Percentiles rank a stretch among this genome's conserved stretches.
Evolutionary conservation across 208 protist species (phyloP).

Genomic region (Endotrypanum monterogeii): DNA sequence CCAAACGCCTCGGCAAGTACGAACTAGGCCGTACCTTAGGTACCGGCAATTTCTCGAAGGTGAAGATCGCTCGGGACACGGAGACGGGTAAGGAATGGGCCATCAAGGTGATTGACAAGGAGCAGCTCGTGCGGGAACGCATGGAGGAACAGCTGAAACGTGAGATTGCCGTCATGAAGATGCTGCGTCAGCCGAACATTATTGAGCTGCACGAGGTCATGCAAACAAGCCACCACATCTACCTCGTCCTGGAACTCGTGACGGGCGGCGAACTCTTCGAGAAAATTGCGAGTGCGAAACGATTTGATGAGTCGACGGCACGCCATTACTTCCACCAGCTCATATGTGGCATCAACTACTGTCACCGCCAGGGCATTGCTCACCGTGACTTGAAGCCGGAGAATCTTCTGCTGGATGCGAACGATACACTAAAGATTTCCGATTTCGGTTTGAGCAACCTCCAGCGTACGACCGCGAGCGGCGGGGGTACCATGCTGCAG

Average conservation of each 20-base stretch:
- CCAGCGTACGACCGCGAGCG: slow-evolving; percentile 46
- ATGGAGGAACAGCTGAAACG: slow-evolving; percentile 93
- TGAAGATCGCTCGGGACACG: slow-evolving; percentile 70
- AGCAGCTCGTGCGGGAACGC: slow-evolving; percentile 76
- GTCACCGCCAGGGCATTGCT: slow-evolving; percentile 86
- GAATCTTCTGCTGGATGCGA: slow-evolving; percentile 85
- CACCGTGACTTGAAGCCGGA: slow-evolving; percentile 92
- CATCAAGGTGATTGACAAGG: slow-evolving; percentile 91
- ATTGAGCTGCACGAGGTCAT: slow-evolving; percentile 89
- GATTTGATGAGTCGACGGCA: slow-evolving; percentile 85
- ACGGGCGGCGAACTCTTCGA: slow-evolving; percentile 94
- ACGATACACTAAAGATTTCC: slow-evolving; percentile 86
- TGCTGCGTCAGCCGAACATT: slow-evolving; percentile 87
- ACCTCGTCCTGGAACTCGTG: slow-evolving; percentile 90
- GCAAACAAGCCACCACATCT: slow-evolving; percentile 89
- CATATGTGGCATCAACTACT: slow-evolving; percentile 91
- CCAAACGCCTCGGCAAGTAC: slow-evolving; percentile 84
- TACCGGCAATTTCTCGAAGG: slow-evolving; percentile 89
- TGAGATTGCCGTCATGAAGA: slow-evolving; percentile 90
- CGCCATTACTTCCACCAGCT: slow-evolving; percentile 96
- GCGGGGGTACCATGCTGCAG: slow-evolving; percentile 71
- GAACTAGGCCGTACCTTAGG: slow-evolving; percentile 89
- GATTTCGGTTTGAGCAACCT: slow-evolving; percentile 92
- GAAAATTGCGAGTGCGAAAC: slow-evolving; percentile 75
- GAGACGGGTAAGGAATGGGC: slow-evolving; percentile 81